A percentile compares a stretch with the other conserved stretches of the same genome.
Evolutionary conservation across 257 asterid genomes (phyloP).

Genomic region (Nyctanthes arbortristis): DNA sequence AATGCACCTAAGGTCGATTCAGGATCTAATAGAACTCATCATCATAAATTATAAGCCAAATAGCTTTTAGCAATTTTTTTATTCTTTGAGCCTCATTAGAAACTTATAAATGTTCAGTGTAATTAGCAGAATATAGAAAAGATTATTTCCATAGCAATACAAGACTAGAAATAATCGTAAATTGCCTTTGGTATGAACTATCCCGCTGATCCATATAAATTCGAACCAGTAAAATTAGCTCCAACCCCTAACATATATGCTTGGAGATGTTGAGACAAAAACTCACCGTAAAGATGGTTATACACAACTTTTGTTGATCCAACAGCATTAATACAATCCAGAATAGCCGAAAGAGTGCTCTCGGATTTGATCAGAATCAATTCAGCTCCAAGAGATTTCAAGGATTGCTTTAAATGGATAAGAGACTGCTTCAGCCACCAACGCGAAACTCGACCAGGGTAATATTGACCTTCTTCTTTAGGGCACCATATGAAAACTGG

Average conservation of each 20-base stretch:
- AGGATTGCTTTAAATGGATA: constrained; percentile 62
- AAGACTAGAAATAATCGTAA: neutral
- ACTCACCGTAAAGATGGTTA: constrained; percentile 84
- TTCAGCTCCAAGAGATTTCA: constrained; percentile 84
- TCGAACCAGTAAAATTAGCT: neutral
- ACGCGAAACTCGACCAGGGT: constrained; percentile 90
- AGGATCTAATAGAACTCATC: neutral
- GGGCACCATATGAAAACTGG: constrained; percentile 96
- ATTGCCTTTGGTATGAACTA: neutral
- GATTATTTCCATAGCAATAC: neutral
- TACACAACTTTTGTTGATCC: constrained; percentile 82
- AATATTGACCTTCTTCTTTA: constrained; percentile 72
- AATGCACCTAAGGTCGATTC: neutral
- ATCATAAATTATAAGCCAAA: neutral
- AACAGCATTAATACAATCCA: constrained; percentile 56
- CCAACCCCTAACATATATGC: neutral
- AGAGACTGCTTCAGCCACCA: constrained; percentile 98
- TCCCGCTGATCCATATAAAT: neutral
- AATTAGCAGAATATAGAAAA: too few species aligned
- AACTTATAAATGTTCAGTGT: neutral
- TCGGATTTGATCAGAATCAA: constrained; percentile 66
- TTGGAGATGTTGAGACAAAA: neutral
- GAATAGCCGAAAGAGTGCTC: constrained; percentile 65
- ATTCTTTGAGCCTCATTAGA: neutral
- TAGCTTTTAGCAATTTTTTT: too few species aligned